These are phyloP conservation scores for Schizophyllum commune DNA, from an alignment of 1,284 basidiomycete species.

Conservation along the genomic window DNA sequence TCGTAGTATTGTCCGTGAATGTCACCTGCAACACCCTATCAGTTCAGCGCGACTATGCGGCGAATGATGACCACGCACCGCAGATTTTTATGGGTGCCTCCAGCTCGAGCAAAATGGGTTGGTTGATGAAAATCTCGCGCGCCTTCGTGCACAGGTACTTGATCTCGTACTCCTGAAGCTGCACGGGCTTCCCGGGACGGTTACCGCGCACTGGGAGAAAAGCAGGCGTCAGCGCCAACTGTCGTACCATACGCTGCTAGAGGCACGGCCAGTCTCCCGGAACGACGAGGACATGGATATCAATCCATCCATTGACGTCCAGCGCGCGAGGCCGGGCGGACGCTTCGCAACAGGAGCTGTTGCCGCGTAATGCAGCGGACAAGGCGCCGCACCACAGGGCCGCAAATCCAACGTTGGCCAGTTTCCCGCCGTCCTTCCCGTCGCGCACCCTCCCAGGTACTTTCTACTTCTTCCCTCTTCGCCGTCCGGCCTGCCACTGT, in stretches of 20 bases:
- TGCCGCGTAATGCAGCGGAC: too few relatives aligned
- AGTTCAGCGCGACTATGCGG: conserved; percentile 7
- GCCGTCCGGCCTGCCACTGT: neutral
- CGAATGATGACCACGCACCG: conserved; percentile 46
- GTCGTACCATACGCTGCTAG: too few relatives aligned
- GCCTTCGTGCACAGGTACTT: conserved; percentile 94
- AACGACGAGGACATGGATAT: too few relatives aligned
- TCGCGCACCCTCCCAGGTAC: neutral
- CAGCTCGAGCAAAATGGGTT: conserved; percentile 89
- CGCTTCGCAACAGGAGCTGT: too few relatives aligned
- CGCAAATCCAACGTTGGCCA: too few relatives aligned
- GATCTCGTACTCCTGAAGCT: conserved; percentile 94
- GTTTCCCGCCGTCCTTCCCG: too few relatives aligned
- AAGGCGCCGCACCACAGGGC: too few relatives aligned
- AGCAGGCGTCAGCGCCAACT: conserved; percentile 1
- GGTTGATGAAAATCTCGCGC: conserved; percentile 93
- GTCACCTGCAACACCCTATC: conserved; percentile 51
- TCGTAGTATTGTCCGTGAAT: conserved; percentile 97
- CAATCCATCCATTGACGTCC: too few relatives aligned
- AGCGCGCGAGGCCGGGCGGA: too few relatives aligned
- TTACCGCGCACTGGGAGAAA: conserved; percentile 75
- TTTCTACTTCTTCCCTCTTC: neutral
- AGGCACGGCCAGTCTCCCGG: too few relatives aligned
- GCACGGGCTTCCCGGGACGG: conserved; percentile 89
- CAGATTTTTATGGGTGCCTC: conserved; percentile 98